A percentile compares a stretch with the other conserved stretches of the same genome.
Evolutionary conservation across 768 basidiomycete species (phyloP).

Genomic region (Pleurotus djamor): DNA sequence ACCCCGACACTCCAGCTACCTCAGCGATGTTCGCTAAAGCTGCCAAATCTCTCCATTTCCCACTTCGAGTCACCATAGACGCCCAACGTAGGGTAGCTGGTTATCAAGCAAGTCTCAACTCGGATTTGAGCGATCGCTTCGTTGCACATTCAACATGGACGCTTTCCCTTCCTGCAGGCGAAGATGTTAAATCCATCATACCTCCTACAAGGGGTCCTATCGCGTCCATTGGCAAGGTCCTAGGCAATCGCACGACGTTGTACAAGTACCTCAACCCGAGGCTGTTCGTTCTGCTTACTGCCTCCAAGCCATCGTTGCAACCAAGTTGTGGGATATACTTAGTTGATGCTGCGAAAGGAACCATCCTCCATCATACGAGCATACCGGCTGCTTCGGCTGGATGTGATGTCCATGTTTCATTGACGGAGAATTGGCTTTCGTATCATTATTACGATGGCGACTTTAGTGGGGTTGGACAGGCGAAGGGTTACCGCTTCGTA

Average conservation of each 20-base stretch:
- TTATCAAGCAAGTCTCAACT: conserved; percentile 45
- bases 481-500: conserved; percentile 73
- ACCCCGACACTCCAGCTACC: conserved; percentile 56
- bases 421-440: conserved; percentile 92
- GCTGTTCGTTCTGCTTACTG: conserved; percentile 64
- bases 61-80: conserved; percentile 42
- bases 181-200: conserved; percentile 55
- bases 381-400: conserved; percentile 39
- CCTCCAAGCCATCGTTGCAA: conserved; percentile 17
- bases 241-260: conserved; percentile 84
- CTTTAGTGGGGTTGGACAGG: conserved; percentile 35
- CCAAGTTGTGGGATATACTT: conserved; percentile 65
- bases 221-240: conserved; percentile 80
- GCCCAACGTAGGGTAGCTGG: conserved; percentile 51
- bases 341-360: conserved; percentile 80
- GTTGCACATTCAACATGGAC: conserved; percentile 69
- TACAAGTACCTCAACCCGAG: conserved; percentile 95
- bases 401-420: conserved; percentile 66
- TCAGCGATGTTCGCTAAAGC: conserved; percentile 39
- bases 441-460: conserved; percentile 81
- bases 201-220: conserved; percentile 49
- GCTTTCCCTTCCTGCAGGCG: conserved; percentile 49
- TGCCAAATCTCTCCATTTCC: conserved; percentile 50
- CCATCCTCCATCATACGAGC: conserved; percentile 62
- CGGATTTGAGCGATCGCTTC: conserved; percentile 39